These are phyloP conservation scores for Fusarium bactridioides DNA, from an alignment of 2,329 filamentous ascomycete genomes.

Conservation along the genomic window DNA sequence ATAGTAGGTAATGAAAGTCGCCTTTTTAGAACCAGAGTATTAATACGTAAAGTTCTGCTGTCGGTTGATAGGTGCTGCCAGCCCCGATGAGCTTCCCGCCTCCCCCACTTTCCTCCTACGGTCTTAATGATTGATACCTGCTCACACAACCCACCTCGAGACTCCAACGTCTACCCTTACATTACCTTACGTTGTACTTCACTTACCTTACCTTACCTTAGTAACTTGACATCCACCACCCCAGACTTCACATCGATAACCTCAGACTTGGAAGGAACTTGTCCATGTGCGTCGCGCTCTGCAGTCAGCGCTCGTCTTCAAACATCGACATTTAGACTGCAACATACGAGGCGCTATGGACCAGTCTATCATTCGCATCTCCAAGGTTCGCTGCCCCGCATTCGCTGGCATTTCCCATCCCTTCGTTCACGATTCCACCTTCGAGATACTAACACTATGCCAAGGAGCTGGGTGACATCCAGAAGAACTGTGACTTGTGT, in stretches of 20 bases:
- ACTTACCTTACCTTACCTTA: not conserved
- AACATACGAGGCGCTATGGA: conserved; percentile 56
- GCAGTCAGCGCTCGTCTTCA: not conserved
- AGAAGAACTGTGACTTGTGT: conserved; percentile 86
- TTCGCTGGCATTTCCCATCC: conserved; percentile 19
- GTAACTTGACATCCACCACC: not conserved
- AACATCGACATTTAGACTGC: conserved; percentile 12
- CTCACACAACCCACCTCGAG: conserved; percentile 21
- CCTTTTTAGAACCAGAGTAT: not conserved
- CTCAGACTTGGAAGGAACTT: not conserved
- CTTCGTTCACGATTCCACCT: conserved; percentile 24
- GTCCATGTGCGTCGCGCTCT: conserved; percentile 26
- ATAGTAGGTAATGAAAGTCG: not conserved
- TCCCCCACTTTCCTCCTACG: conserved; percentile 33
- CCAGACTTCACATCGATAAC: not conserved
- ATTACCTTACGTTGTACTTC: not conserved
- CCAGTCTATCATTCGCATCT: conserved; percentile 88
- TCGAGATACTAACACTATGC: conserved; percentile 23
- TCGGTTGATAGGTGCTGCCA: not conserved
- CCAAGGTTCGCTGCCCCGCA: conserved; percentile 65
- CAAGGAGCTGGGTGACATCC: conserved; percentile 85
- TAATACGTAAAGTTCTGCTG: not conserved
- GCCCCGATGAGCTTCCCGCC: not conserved
- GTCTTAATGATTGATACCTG: conserved; percentile 11
- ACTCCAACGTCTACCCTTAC: conserved; percentile 10